phyloP scores from a whole-genome alignment of 805 yeast species.

The Yamadazyma insecticola region DNA sequence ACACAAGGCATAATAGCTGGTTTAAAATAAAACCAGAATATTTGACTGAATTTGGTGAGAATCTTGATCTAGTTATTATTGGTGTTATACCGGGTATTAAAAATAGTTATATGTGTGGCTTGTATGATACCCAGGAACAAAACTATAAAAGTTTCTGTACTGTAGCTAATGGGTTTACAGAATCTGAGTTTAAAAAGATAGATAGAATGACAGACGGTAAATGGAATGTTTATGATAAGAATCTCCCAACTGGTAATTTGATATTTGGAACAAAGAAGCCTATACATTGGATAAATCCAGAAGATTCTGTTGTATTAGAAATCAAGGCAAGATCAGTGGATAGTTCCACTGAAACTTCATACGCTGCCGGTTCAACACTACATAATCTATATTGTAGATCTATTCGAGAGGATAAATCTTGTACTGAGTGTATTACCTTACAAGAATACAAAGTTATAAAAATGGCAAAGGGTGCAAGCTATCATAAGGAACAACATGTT shows the following conservation, averaged over 20 bases:
- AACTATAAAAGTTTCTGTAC: conserved; percentile 65
- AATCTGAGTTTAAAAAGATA: conserved; percentile 56
- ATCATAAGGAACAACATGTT: conserved; percentile 23
- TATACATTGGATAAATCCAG: conserved; percentile 74
- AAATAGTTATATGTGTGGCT: conserved; percentile 68
- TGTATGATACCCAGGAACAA: conserved; percentile 42
- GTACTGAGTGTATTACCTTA: conserved; percentile 50
- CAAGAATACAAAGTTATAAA: conserved; percentile 47
- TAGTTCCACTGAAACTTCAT: conserved; percentile 38
- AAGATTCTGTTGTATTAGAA: conserved; percentile 72
- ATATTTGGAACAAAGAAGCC: conserved; percentile 64
- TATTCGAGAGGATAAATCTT: conserved; percentile 65
- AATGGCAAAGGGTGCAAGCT: conserved; percentile 17
- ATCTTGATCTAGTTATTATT: conserved; percentile 71
- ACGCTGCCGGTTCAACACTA: conserved; percentile 64
- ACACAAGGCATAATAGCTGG: conserved; percentile 60
- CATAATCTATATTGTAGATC: conserved; percentile 70
- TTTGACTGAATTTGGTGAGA: conserved; percentile 79
- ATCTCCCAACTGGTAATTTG: conserved; percentile 16
- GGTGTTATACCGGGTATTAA: conserved; percentile 77
- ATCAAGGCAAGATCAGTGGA: conserved; percentile 77
- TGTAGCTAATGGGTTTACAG: conserved; percentile 81
- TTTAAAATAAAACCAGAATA: conserved; percentile 90
- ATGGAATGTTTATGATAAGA: conserved; percentile 28
- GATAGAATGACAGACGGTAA: conserved; percentile 51